Base-by-base conservation (phyloP, 108 stramenopile species). In the Seminavis robusta region DNA sequence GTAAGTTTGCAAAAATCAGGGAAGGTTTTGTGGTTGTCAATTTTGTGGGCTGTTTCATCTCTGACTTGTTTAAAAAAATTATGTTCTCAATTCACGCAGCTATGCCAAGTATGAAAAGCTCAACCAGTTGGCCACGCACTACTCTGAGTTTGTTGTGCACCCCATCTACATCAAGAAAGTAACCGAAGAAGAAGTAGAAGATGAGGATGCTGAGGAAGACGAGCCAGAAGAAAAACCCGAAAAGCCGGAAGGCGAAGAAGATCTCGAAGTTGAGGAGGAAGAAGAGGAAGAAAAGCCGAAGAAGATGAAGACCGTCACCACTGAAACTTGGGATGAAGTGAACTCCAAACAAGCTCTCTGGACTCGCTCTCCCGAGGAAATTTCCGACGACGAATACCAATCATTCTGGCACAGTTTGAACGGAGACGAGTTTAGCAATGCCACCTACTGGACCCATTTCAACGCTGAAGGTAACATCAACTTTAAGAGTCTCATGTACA, bases 381-480 rank as follows among this genome's bases (percentile, higher is more conserved):
- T 99, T 67, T 79, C 90, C 9, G 96, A 97, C 38, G 97, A 97
- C 40, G 99, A 99, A 62, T 99, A 99, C 92, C 88, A 94, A 71
- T 74, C 76, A 38, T 99, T 99, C 70, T 96, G 69, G 66, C 69
- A 84, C 63, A 67, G 77, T 10, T 55, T 97, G 32, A 50, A 71
- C 9, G 92, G 90, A 43, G 90, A 86, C 24, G 44, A 45, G 20
- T 20, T n/a, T 28, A 50, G 26, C 25, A 76, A 95, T 40, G 80
- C 97, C 20, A 61, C 74, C 29, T 59, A 81, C 6, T 98, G 98
- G 97, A 80, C 84, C 20, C 99, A 99, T 77, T 99, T 99, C 71
- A 91, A 94, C 67, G 99, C 99, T 17, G 99, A 99, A 80, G 99
- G 99, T 53, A 98, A 99, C 66, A 96, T 99, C 63, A 98, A 99